Conservation (phyloP, 2,329 filamentous ascomycete species). For the Ambrosiella xylebori region DNA sequence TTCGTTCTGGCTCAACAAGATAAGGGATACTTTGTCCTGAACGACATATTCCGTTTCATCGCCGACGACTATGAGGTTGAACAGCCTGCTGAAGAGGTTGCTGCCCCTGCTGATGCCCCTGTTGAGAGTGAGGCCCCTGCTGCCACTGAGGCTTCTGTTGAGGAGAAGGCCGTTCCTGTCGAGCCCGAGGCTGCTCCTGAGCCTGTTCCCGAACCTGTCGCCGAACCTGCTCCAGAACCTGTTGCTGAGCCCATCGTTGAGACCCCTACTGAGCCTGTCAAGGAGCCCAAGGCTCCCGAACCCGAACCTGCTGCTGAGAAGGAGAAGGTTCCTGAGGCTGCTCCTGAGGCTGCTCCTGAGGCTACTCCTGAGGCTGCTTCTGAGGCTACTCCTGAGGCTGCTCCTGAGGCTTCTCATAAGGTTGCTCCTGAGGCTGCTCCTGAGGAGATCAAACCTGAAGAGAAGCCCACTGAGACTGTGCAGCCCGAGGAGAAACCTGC, state of each 20-base stretch:
- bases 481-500: constrained; percentile 24
- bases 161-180: constrained; percentile 18
- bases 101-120: constrained; percentile 18
- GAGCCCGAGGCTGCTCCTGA: neutral
- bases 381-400: neutral
- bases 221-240: constrained; percentile 39
- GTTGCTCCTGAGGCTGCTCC: neutral
- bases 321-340: neutral
- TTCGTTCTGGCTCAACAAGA: constrained; percentile 94
- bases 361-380: neutral
- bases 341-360: neutral
- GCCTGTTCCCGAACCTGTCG: constrained; percentile 17
- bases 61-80: constrained; percentile 55
- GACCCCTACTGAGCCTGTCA: neutral
- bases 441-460: neutral
- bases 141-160: constrained; percentile 24
- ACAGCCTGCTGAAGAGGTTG: constrained; percentile 21
- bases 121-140: constrained; percentile 16
- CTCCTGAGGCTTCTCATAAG: neutral
- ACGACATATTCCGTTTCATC: constrained; percentile 93
- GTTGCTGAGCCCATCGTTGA: constrained; percentile 16
- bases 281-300: constrained; percentile 1
- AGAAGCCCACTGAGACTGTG: constrained; percentile 14
- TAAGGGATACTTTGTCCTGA: constrained; percentile 94
- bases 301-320: neutral